phyloP scores from a whole-genome alignment of 2,329 filamentous ascomycete species.

The Torrubiella hemipterigena region DNA sequence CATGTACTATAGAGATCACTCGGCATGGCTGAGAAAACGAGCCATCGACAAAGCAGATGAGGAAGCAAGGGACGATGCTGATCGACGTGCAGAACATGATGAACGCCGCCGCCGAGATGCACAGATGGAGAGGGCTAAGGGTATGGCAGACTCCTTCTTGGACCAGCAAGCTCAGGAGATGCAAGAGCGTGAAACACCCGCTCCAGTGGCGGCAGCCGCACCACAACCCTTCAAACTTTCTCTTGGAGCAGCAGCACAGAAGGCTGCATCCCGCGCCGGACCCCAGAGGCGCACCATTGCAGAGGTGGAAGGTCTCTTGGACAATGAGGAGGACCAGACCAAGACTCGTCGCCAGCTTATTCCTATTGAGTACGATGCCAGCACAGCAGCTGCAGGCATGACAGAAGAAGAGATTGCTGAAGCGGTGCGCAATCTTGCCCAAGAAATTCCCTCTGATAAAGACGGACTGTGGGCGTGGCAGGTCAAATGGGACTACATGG shows the following conservation, averaged over 20 bases:
- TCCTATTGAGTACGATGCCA: constrained; percentile 70
- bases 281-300: constrained; percentile 68
- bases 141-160: constrained; percentile 84
- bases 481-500: constrained; percentile 85
- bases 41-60: constrained; percentile 63
- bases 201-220: constrained; percentile 28
- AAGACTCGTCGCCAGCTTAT: constrained; percentile 63
- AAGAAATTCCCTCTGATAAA: constrained; percentile 81
- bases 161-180: constrained; percentile 73
- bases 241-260: constrained; percentile 78
- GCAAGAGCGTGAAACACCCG: constrained; percentile 30
- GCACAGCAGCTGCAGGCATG: constrained; percentile 49
- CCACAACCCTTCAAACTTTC: constrained; percentile 86
- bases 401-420: constrained; percentile 79
- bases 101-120: constrained; percentile 59
- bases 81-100: constrained; percentile 66
- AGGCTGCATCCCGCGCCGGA: constrained; percentile 41
- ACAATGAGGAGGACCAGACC: constrained; percentile 80
- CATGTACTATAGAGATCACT: constrained; percentile 79
- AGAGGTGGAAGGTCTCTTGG: constrained; percentile 86
- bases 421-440: constrained; percentile 69
- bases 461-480: constrained; percentile 85
- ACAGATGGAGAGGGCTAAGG: constrained; percentile 65
- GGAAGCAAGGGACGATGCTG: constrained; percentile 64
- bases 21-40: constrained; percentile 74